phyloP scores from a whole-genome alignment of 306 rosid genomes.

The Pterocarpus macrocarpus region DNA sequence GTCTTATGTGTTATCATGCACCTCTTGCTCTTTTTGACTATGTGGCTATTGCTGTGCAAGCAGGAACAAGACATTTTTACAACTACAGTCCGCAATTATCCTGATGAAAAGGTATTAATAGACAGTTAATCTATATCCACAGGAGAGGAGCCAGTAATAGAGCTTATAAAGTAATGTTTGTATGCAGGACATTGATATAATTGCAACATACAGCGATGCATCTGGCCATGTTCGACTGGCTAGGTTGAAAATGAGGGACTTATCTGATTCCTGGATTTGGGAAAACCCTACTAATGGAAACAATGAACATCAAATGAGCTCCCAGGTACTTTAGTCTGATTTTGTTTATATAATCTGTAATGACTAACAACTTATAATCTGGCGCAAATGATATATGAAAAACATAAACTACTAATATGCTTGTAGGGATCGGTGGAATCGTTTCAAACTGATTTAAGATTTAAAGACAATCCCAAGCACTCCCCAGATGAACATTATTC shows the following conservation, averaged over 20 bases:
- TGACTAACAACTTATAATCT: not conserved
- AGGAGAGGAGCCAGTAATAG: slow-evolving; percentile 15
- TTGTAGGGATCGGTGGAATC: slow-evolving; percentile 56
- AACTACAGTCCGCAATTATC: slow-evolving; percentile 50
- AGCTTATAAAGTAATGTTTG: slow-evolving; percentile 50
- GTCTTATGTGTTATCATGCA: slow-evolving; percentile 26
- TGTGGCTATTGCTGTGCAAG: slow-evolving; percentile 39
- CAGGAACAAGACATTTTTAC: slow-evolving; percentile 64
- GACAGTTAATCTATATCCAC: slow-evolving; percentile 36
- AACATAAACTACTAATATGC: not conserved
- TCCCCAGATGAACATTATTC: slow-evolving; percentile 58
- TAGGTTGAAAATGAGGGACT: slow-evolving; percentile 79
- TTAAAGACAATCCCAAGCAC: slow-evolving; percentile 53
- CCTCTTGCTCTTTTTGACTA: slow-evolving; percentile 37
- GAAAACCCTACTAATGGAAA: slow-evolving; percentile 71
- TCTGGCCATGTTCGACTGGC: slow-evolving; percentile 74
- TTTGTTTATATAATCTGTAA: slow-evolving; percentile 19
- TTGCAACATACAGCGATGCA: slow-evolving; percentile 77
- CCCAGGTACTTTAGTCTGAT: slow-evolving; percentile 63
- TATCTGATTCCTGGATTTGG: slow-evolving; percentile 94
- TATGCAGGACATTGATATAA: slow-evolving; percentile 82
- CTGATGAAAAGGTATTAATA: slow-evolving; percentile 74
- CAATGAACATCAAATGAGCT: slow-evolving; percentile 58
- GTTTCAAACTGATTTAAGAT: slow-evolving; percentile 49
- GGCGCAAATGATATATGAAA: not conserved